Evolutionary conservation across 768 basidiomycete genomes (phyloP).

Genomic region (Udeniomyces megalosporus): DNA sequence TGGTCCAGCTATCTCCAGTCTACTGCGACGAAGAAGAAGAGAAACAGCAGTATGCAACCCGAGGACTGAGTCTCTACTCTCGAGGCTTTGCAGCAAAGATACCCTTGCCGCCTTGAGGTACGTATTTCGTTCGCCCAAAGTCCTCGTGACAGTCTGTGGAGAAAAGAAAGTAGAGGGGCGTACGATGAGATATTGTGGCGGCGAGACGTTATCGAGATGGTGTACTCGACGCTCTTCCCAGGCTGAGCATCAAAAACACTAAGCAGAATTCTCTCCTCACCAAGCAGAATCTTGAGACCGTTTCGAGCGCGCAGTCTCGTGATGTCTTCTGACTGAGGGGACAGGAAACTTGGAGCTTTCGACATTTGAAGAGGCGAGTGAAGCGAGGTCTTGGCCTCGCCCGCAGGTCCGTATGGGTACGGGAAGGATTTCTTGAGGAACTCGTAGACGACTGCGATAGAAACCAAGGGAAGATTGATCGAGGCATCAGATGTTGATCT

Average conservation of each 20-base stretch:
- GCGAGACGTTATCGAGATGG: too few species aligned
- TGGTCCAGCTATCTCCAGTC: too few species aligned
- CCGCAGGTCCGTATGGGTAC: slow-evolving; percentile 64
- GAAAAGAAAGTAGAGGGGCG: background rate
- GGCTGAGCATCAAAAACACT: background rate
- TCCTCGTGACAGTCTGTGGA: slow-evolving; percentile 10
- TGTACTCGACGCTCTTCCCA: too few species aligned
- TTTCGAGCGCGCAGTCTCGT: slow-evolving; percentile 80
- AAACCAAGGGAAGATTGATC: slow-evolving; percentile 2
- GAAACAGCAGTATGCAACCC: too few species aligned
- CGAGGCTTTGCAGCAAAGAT: slow-evolving; percentile 4
- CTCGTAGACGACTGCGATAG: slow-evolving; percentile 18
- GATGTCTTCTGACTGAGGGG: slow-evolving; percentile 52
- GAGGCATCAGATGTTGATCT: background rate
- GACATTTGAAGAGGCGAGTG: slow-evolving; percentile 39
- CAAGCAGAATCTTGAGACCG: slow-evolving; percentile 78
- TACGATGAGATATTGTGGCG: too few species aligned
- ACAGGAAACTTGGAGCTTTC: slow-evolving; percentile 34
- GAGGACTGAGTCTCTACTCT: too few species aligned
- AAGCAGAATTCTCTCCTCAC: too few species aligned
- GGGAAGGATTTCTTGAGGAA: slow-evolving; percentile 19
- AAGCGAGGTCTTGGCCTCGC: slow-evolving; percentile 27
- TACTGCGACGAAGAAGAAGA: too few species aligned
- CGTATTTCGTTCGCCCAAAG: slow-evolving; percentile 6
- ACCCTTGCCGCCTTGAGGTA: slow-evolving; percentile 1